Evolutionary conservation across 1,284 basidiomycete genomes (phyloP).

Genomic region (Testicularia cyperi): DNA sequence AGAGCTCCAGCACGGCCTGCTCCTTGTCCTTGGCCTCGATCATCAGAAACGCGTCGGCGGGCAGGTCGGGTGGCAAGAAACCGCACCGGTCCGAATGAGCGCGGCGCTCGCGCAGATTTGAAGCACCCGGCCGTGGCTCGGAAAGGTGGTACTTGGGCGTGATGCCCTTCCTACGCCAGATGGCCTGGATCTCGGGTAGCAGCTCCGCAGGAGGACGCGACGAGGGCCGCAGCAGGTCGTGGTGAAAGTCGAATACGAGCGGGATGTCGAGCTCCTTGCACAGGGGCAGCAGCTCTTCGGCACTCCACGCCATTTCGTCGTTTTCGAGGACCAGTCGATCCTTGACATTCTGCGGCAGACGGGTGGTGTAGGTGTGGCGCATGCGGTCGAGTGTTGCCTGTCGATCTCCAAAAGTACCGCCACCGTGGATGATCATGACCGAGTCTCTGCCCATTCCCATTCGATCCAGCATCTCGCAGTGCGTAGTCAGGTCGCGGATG

Average conservation of each 20-base stretch:
- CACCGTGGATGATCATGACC: conserved; percentile 72
- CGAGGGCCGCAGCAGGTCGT: conserved; percentile 60
- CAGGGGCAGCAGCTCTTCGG: conserved; percentile 78
- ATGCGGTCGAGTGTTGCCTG: conserved; percentile 71
- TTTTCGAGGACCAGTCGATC: conserved; percentile 82
- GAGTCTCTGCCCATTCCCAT: conserved; percentile 76
- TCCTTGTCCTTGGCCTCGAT: conserved; percentile 92
- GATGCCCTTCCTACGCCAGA: conserved; percentile 73
- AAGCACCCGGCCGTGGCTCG: conserved; percentile 62
- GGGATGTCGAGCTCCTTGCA: conserved; percentile 81
- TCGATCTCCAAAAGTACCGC: conserved; percentile 81
- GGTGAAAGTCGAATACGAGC: conserved; percentile 62
- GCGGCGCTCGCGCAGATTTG: conserved; percentile 66
- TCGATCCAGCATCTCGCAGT: conserved; percentile 78
- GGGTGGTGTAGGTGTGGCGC: conserved; percentile 69
- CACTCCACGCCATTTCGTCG: conserved; percentile 86
- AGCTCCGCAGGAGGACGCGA: conserved; percentile 63
- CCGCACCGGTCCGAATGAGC: conserved; percentile 81
- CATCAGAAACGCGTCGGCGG: conserved; percentile 71
- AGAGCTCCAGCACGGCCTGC: conserved; percentile 83
- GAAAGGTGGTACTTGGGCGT: conserved; percentile 85
- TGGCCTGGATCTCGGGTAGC: conserved; percentile 72
- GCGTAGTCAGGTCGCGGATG: conserved; percentile 77
- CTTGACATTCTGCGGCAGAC: conserved; percentile 70
- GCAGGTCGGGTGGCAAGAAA: conserved; percentile 67